phyloP scores from a whole-genome alignment of 2,329 filamentous ascomycete genomes.

The Tolypocladium endophyticum region DNA sequence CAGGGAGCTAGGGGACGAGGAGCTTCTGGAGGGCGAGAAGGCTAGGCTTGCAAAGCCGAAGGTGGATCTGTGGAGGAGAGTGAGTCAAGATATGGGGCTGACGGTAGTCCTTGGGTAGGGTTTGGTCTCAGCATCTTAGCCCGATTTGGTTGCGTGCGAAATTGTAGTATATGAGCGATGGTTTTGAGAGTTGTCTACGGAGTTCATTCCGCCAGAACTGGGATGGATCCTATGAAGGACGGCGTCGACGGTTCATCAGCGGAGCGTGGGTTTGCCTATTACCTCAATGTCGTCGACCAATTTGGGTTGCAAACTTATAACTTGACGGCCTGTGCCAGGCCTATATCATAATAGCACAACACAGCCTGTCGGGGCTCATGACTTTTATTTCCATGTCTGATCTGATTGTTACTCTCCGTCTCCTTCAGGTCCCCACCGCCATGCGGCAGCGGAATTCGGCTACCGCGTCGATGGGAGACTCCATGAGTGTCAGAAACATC shows the following conservation, averaged over 20 bases:
- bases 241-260: background rate
- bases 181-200: background rate
- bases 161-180: background rate
- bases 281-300: background rate
- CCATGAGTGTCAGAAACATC: constrained; percentile 57
- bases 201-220: no score
- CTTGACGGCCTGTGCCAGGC: background rate
- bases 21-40: background rate
- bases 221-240: background rate
- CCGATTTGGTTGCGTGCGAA: background rate
- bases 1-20: constrained; percentile 10
- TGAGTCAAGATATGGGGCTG: background rate
- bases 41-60: background rate
- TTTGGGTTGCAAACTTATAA: background rate
- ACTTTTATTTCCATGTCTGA: no score
- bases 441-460: constrained; percentile 58
- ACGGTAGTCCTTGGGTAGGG: background rate
- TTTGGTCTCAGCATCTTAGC: background rate
- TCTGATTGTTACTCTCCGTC: background rate
- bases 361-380: no score
- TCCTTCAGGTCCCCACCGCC: constrained; percentile 46
- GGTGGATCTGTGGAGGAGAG: background rate
- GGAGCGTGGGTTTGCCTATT: background rate
- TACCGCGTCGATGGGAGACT: constrained; percentile 60
- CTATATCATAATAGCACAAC: no score